phyloP scores from a whole-genome alignment of 2,329 filamentous ascomycete species.

The Magnaporthiopsis incrustans region DNA sequence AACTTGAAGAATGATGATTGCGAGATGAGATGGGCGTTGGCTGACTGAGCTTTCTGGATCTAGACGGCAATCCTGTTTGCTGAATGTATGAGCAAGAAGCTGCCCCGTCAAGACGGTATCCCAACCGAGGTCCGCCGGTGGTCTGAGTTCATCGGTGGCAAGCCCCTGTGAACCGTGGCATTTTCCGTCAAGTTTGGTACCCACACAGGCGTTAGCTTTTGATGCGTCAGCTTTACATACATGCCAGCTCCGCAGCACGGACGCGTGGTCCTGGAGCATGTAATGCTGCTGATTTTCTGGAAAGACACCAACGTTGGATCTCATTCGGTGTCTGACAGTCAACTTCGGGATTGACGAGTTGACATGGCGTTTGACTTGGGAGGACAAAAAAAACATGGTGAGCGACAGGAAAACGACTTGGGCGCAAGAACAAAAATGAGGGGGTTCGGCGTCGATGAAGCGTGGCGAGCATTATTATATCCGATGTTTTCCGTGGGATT shows the following conservation, averaged over 20 bases:
- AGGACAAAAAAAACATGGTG: neutral
- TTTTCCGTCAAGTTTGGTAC: neutral
- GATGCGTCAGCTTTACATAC: neutral
- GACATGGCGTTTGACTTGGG: neutral
- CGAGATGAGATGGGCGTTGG: neutral
- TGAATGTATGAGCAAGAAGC: conserved; percentile 93
- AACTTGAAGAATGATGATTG: conserved; percentile 21
- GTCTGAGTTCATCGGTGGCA: conserved; percentile 90
- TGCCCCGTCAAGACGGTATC: conserved; percentile 80
- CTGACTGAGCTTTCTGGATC: neutral
- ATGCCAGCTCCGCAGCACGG: neutral
- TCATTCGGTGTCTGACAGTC: neutral
- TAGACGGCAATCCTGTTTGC: conserved; percentile 89
- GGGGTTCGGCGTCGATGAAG: neutral
- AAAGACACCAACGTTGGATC: neutral
- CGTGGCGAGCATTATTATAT: neutral
- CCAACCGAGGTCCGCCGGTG: conserved; percentile 86
- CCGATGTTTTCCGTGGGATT: neutral
- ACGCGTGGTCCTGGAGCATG: neutral
- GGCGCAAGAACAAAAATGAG: neutral
- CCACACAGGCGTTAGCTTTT: neutral
- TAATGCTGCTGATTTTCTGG: neutral
- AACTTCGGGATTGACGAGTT: neutral
- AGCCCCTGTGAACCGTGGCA: conserved; percentile 54
- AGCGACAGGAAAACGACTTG: neutral